Evolutionary conservation across 1,284 basidiomycete genomes (phyloP).

Genomic region (Psilocybe mexicana): DNA sequence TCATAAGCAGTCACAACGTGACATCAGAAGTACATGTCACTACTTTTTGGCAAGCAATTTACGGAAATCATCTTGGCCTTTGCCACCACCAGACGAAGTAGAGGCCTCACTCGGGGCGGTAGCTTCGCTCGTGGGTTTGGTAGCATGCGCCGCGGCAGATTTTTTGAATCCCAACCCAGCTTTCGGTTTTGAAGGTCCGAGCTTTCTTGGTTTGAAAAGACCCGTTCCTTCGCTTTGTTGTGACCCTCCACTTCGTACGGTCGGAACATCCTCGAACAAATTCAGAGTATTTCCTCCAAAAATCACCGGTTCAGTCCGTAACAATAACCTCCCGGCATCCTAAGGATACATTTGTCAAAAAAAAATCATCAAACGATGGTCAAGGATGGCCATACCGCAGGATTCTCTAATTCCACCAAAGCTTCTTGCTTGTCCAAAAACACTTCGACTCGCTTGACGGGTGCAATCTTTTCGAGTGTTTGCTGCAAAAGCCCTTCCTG

Average conservation of each 20-base stretch:
- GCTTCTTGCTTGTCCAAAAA: conserved; percentile 71
- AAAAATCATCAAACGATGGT: not conserved
- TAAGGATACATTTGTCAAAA: conserved; percentile 29
- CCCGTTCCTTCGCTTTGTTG: conserved; percentile 42
- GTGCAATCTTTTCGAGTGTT: conserved; percentile 74
- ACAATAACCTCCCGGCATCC: conserved; percentile 79
- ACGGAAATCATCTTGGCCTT: conserved; percentile 79
- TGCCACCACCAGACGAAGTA: conserved; percentile 24
- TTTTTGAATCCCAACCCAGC: conserved; percentile 65
- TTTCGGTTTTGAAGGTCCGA: conserved; percentile 56
- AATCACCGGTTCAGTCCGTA: conserved; percentile 66
- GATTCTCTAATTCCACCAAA: conserved; percentile 72
- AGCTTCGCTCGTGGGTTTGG: conserved; percentile 15
- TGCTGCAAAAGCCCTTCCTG: conserved; percentile 93
- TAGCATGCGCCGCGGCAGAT: conserved; percentile 26
- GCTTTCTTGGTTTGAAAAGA: conserved; percentile 60
- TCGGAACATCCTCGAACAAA: conserved; percentile 40
- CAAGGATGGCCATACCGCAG: conserved; percentile 49
- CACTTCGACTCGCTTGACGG: conserved; percentile 77
- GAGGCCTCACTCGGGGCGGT: conserved; percentile 10
- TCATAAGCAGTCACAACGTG: not conserved
- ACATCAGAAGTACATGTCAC: not conserved
- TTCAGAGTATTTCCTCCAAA: conserved; percentile 61
- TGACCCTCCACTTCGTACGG: conserved; percentile 38
- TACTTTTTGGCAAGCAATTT: conserved; percentile 58